Percentiles rank a stretch among this genome's conserved stretches.
phyloP scores from a whole-genome alignment of 345 rosid genomes.

The Citrus mangshanensis region DNA sequence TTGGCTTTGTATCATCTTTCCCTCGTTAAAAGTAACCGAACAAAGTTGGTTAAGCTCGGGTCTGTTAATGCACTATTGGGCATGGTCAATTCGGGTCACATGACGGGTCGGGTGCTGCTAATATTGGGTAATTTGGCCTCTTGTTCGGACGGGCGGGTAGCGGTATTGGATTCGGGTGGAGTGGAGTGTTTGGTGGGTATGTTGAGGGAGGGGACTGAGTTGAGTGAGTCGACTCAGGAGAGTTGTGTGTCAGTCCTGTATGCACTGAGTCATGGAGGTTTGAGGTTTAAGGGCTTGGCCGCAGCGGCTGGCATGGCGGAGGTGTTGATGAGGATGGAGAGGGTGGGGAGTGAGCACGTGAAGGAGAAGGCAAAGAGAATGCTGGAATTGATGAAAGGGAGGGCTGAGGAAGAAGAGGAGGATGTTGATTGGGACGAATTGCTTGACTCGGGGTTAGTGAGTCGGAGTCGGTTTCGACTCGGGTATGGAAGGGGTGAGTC shows the following conservation, averaged over 20 bases:
- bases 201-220: conserved; percentile 31
- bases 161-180: conserved; percentile 76
- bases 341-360: conserved; percentile 36
- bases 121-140: conserved; percentile 55
- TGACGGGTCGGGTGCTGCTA: conserved; percentile 44
- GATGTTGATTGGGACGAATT: conserved; percentile 76
- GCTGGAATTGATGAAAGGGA: conserved; percentile 45
- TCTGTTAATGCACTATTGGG: conserved; percentile 52
- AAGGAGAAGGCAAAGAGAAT: conserved; percentile 50
- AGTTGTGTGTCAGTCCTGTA: conserved; percentile 59
- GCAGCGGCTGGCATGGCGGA: conserved; percentile 62
- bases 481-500: conserved; percentile 27
- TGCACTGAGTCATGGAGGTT: conserved; percentile 56
- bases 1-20: conserved; percentile 82
- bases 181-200: conserved; percentile 61
- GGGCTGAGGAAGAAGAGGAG: conserved; percentile 40
- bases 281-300: conserved; percentile 72
- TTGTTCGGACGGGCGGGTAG: conserved; percentile 51
- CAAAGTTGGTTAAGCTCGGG: conserved; percentile 61
- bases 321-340: conserved; percentile 50
- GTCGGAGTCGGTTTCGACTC: conserved; percentile 25
- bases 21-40: conserved; percentile 61
- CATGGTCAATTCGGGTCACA: conserved; percentile 56
- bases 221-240: conserved; percentile 48
- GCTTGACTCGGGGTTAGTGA: conserved; percentile 48